A percentile compares a stretch with the other conserved stretches of the same genome.
Evolutionary conservation across 176 grass and related monocot genomes (phyloP).

Genomic region (Olyra latifolia): DNA sequence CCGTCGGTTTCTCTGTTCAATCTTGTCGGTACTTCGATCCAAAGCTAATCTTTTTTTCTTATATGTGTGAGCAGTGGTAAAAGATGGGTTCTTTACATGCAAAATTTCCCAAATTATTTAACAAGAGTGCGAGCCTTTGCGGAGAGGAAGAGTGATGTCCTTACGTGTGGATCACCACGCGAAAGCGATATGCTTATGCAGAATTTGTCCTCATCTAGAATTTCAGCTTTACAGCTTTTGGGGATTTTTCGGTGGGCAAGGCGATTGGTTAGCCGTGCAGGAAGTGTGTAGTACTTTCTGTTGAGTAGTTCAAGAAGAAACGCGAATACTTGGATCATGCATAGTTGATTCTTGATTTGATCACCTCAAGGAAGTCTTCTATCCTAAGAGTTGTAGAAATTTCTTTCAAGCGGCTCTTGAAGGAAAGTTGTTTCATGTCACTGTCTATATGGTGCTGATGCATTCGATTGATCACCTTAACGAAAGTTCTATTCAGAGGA

Average conservation of each 20-base stretch:
- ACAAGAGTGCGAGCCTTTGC: not conserved
- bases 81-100: conserved; percentile 16
- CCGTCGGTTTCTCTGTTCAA: not conserved
- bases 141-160: not conserved
- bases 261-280: conserved; percentile 19
- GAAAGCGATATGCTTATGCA: conserved; percentile 41
- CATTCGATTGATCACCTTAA: conserved; percentile 2
- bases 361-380: not conserved
- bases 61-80: not conserved
- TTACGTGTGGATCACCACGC: conserved; percentile 32
- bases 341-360: not conserved
- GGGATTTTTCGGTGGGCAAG: conserved; percentile 4
- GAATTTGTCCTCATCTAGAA: conserved; percentile 25
- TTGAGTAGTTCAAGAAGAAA: not conserved
- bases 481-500: not conserved
- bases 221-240: conserved; percentile 23
- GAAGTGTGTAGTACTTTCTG: not conserved
- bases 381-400: not conserved
- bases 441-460: not conserved
- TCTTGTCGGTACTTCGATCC: not conserved
- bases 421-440: conserved; percentile 19
- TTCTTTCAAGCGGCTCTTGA: not conserved
- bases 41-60: not conserved
- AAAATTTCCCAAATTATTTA: conserved; percentile 11
- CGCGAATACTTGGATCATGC: not conserved